These are phyloP conservation scores for Brassica rapa DNA, from an alignment of 345 rosid genomes.

Conservation along the genomic window DNA sequence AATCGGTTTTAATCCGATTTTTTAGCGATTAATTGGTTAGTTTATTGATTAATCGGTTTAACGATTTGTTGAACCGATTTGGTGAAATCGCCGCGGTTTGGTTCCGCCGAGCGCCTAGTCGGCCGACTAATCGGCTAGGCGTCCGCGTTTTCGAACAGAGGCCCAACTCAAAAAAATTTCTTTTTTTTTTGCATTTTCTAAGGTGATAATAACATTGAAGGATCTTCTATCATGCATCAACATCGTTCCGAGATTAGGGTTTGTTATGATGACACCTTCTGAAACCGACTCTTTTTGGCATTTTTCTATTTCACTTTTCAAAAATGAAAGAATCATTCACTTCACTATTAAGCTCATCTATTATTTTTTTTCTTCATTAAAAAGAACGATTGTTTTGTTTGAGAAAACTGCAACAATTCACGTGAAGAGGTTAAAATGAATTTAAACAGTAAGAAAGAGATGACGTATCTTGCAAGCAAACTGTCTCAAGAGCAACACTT, in stretches of 20 bases:
- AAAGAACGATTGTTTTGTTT: neutral
- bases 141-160: no score
- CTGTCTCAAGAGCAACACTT: conserved; percentile 9
- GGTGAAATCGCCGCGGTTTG: no score
- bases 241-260: neutral
- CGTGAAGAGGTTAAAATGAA: conserved; percentile 14
- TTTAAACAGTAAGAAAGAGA: conserved; percentile 11
- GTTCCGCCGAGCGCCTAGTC: no score
- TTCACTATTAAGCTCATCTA: neutral
- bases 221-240: neutral
- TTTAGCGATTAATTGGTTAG: no score
- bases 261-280: conserved; percentile 36
- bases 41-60: no score
- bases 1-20: no score
- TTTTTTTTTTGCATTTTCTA: no score
- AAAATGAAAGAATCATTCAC: conserved; percentile 6
- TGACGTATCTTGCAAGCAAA: conserved; percentile 33
- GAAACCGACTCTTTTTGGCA: conserved; percentile 27
- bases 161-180: neutral
- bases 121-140: no score
- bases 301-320: conserved; percentile 19
- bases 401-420: conserved; percentile 14
- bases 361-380: neutral
- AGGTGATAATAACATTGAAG: neutral
- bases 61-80: no score